Conservation (phyloP, 169 alveolate species). For the Cryptosporidium parvum region DNA sequence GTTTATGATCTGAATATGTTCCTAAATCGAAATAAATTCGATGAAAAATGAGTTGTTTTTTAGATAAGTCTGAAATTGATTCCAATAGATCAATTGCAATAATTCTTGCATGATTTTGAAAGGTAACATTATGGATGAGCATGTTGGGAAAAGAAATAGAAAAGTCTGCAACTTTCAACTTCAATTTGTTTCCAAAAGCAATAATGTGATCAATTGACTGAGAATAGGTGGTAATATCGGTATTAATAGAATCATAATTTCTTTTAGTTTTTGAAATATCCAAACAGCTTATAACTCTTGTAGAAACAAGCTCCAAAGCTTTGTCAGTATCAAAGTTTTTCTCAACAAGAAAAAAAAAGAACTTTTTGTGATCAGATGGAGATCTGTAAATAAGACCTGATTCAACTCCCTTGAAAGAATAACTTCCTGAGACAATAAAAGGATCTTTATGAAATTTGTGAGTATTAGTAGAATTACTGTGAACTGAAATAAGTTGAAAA, state of each 20-base stretch:
- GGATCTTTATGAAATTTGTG: not conserved
- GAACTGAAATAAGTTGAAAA: slow-evolving; percentile 3
- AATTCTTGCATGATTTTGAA: not conserved
- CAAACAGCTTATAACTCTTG: not conserved
- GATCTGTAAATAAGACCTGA: not conserved
- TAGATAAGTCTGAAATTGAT: not conserved
- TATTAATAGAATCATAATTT: not conserved
- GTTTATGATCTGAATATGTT: not conserved
- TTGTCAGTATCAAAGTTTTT: not conserved
- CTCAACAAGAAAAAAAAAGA: slow-evolving; percentile 1
- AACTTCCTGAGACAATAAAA: not conserved
- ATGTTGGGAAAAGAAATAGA: not conserved
- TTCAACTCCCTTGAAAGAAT: not conserved
- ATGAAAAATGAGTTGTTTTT: not conserved
- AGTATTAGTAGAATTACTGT: not conserved
- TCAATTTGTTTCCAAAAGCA: not conserved
- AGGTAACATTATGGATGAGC: not conserved
- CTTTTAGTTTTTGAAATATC: not conserved
- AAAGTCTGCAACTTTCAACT: not conserved
- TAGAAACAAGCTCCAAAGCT: slow-evolving; percentile 8
- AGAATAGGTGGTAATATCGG: not conserved
- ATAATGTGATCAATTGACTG: not conserved
- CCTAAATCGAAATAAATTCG: not conserved
- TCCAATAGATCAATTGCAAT: not conserved
- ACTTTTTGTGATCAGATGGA: slow-evolving; percentile 1